Evolutionary conservation across 2,329 filamentous ascomycete genomes (phyloP).

Genomic region (Pestalotiopsis fici): DNA sequence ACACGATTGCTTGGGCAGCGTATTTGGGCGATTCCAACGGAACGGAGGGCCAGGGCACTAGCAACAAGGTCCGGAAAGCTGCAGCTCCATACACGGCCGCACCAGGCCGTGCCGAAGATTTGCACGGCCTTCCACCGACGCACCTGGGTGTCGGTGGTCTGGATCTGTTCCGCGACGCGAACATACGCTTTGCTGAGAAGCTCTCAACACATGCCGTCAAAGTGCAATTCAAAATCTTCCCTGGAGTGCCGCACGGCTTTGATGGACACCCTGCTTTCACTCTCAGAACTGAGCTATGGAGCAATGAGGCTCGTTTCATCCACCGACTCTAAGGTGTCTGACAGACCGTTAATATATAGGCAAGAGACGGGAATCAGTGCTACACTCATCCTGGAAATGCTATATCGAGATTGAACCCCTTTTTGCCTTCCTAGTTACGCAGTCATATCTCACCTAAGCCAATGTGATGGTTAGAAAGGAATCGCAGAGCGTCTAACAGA

Average conservation of each 20-base stretch:
- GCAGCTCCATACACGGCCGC: conserved; percentile 9
- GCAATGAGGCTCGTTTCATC: conserved; percentile 9
- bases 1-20: background rate
- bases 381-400: background rate
- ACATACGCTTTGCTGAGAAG: conserved; percentile 11
- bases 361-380: background rate
- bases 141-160: conserved; percentile 14
- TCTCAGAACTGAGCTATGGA: conserved; percentile 4
- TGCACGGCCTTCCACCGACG: conserved; percentile 14
- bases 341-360: background rate
- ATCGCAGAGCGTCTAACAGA: no score
- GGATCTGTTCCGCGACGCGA: conserved; percentile 18
- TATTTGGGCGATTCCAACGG: background rate
- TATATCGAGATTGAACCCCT: no score
- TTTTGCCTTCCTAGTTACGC: no score
- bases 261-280: conserved; percentile 4
- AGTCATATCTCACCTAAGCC: no score
- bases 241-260: conserved; percentile 17
- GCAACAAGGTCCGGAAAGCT: background rate
- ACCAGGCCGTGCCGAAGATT: conserved; percentile 12
- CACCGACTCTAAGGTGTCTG: background rate
- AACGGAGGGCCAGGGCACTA: background rate
- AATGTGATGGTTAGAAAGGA: no score
- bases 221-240: conserved; percentile 16
- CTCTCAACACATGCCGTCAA: conserved; percentile 10